Conservation (phyloP, 2,329 filamentous ascomycete genomes). For the Neofusicoccum cordaticola region DNA sequence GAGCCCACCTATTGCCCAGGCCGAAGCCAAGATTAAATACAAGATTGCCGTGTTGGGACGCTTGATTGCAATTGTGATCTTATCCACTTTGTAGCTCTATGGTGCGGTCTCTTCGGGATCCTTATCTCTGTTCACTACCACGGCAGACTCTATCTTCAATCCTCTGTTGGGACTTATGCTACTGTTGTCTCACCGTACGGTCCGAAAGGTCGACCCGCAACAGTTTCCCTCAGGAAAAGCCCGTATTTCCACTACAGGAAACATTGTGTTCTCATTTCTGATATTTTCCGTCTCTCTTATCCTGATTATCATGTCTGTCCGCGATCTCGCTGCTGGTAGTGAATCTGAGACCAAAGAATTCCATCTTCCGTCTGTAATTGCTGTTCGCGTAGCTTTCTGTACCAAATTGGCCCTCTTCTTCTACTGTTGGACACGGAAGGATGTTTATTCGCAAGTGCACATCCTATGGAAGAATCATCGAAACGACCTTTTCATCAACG, state of each 20-base stretch:
- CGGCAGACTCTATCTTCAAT: slow-evolving; percentile 94
- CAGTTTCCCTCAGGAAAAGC: slow-evolving; percentile 91
- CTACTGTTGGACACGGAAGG: slow-evolving; percentile 87
- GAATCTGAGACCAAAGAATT: slow-evolving; percentile 59
- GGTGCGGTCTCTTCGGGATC: slow-evolving; percentile 83
- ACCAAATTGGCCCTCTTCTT: slow-evolving; percentile 83
- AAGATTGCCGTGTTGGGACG: slow-evolving; percentile 65
- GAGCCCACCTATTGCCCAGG: slow-evolving; percentile 59
- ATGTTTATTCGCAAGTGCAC: slow-evolving; percentile 86
- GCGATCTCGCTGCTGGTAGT: slow-evolving; percentile 60
- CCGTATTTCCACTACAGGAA: slow-evolving; percentile 90
- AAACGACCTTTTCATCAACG: slow-evolving; percentile 94
- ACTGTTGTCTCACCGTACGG: slow-evolving; percentile 82
- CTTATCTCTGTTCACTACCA: slow-evolving; percentile 92
- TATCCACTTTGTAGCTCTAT: slow-evolving; percentile 84
- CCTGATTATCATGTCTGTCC: slow-evolving; percentile 81
- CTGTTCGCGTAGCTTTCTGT: slow-evolving; percentile 76
- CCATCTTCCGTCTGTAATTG: slow-evolving; percentile 78
- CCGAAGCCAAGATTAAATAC: slow-evolving; percentile 75
- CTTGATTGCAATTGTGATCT: slow-evolving; percentile 75
- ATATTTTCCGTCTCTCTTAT: slow-evolving; percentile 92
- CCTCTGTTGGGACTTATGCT: slow-evolving; percentile 84
- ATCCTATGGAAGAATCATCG: slow-evolving; percentile 97
- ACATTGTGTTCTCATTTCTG: slow-evolving; percentile 93
- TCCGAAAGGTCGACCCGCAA: slow-evolving; percentile 78